Base-by-base conservation (phyloP, 2,329 filamentous ascomycete species). In the Exophiala sp. region DNA sequence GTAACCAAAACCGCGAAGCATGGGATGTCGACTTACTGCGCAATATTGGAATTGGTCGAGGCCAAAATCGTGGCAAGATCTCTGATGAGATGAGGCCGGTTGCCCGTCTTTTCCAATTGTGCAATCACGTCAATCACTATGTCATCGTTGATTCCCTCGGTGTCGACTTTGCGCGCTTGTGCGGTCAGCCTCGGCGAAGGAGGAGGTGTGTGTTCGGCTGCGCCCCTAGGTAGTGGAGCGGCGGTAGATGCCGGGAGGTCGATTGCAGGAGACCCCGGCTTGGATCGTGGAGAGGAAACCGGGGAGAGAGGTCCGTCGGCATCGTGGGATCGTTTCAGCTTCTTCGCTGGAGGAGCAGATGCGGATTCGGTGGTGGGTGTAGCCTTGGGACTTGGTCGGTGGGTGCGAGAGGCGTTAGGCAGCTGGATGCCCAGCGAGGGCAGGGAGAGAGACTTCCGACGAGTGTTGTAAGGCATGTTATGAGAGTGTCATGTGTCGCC, bases 11-110 rank as follows among this genome's bases (percentile, higher is more conserved):
- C 11, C 21, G 10, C 27, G 11, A 40, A 23, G 14, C 16, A 18
- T 39, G 18, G 41, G 21, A 40, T 16, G 14, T 13, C 14, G n/a
- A 80, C 89, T 69, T 82, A 96, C 91, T 91, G 91, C 73, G 95
- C 87, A 53, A 98, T 88, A 58, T 86, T 87, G 53, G 83, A 81
- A 57, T 95, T 83, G 54, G 81, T 81, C 54, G 81, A 80, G 60
- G 86, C 81, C 53, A 97, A 77, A 44, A 94, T 79, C 11, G 82
- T 79, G 46, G 90, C 88, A 40, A 98, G 79, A 70, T 97, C 91
- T 71, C 95, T 96, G 57, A 97, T 88, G 23, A 97, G 76, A 69
- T 96, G 91, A 48, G 93, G 93, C 48, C 90, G 79, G 70, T 98
- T 98, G 55, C 83, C 86, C 1, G 90, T 94, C 66, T 85, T 85